Conservation (phyloP, 2,329 filamentous ascomycete species). For the Hymenoscyphus infarciens region DNA sequence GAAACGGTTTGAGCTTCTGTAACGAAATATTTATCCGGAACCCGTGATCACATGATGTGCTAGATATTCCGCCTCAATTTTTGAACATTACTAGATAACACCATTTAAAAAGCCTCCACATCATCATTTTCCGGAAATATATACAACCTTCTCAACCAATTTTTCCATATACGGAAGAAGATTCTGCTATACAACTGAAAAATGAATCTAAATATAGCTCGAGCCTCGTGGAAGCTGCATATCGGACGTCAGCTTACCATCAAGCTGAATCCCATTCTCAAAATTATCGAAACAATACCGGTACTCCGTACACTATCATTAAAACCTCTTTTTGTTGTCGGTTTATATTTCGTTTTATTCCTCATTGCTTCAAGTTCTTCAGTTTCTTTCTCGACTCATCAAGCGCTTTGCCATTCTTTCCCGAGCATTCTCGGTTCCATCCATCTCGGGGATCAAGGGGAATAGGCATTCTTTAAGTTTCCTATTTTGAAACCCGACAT, state of each 20-base stretch:
- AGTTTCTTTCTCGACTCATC: not conserved
- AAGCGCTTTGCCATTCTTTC: not conserved
- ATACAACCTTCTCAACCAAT: not conserved
- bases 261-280: not conserved
- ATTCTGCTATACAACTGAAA: not conserved
- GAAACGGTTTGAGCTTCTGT: too few relatives aligned
- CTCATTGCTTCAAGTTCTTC: not conserved
- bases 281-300: not conserved
- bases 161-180: not conserved
- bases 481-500: not conserved
- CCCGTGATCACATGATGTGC: too few relatives aligned
- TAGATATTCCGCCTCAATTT: too few relatives aligned
- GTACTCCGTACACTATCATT: not conserved
- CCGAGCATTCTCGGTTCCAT: not conserved
- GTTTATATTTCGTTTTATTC: not conserved
- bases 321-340: not conserved
- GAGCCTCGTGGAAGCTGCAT: not conserved
- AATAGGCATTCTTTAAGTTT: not conserved
- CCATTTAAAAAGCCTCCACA: too few relatives aligned
- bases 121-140: too few relatives aligned
- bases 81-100: not conserved
- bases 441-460: not conserved
- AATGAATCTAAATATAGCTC: constrained; percentile 1
- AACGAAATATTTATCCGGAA: too few relatives aligned
- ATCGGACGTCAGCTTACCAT: not conserved